Evolutionary conservation across 306 rosid species (phyloP).

Genomic region (Calophaca sinica): DNA sequence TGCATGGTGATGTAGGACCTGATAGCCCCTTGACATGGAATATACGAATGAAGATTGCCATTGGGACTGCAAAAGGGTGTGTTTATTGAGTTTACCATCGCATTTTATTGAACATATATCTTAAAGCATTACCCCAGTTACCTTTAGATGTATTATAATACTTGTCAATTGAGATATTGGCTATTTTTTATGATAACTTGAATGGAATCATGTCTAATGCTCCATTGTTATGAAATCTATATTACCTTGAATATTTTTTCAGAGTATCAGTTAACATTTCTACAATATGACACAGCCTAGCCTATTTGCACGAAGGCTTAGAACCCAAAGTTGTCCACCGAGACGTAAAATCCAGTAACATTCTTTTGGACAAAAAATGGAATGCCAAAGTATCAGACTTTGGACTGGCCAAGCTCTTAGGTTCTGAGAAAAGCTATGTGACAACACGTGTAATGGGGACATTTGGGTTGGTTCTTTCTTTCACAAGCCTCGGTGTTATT

Average conservation of each 20-base stretch:
- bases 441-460: conserved; percentile 99
- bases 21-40: conserved; percentile 97
- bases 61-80: conserved; percentile 96
- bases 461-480: conserved; percentile 77
- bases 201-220: too few species aligned
- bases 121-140: background rate
- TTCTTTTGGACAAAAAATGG: conserved; percentile 94
- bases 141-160: background rate
- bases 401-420: conserved; percentile 95
- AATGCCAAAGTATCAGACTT: conserved; percentile 92
- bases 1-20: conserved; percentile 95
- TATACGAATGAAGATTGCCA: conserved; percentile 83
- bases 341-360: conserved; percentile 92
- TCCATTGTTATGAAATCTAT: background rate
- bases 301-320: conserved; percentile 95
- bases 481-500: conserved; percentile 26
- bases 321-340: conserved; percentile 99
- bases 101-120: conserved; percentile 26
- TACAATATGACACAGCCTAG: conserved; percentile 63
- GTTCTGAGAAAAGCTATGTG: conserved; percentile 82
- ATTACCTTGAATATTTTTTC: background rate
- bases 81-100: conserved; percentile 38
- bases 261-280: conserved; percentile 18
- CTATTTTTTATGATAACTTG: background rate
- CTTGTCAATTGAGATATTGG: conserved; percentile 3